phyloP scores from a whole-genome alignment of 2,329 filamentous ascomycete genomes.

The Fusarium buharicum region DNA sequence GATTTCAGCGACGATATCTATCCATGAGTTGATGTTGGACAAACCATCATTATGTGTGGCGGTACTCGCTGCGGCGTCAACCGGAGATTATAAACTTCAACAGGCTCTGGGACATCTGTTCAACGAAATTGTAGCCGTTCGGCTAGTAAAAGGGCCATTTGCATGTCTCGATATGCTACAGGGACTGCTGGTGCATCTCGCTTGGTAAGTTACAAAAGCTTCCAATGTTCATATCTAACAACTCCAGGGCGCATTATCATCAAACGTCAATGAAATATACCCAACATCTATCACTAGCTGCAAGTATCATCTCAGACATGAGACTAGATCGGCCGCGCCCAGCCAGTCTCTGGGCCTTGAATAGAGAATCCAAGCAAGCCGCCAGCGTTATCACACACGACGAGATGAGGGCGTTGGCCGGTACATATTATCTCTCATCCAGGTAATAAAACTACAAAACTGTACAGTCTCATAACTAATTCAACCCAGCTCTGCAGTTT shows the following conservation, averaged over 20 bases:
- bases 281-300: slow-evolving; percentile 47
- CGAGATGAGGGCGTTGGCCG: slow-evolving; percentile 47
- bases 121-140: slow-evolving; percentile 42
- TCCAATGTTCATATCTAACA: slow-evolving; percentile 13
- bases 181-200: slow-evolving; percentile 46
- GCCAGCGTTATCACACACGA: slow-evolving; percentile 39
- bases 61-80: slow-evolving; percentile 44
- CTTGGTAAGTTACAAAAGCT: slow-evolving; percentile 41
- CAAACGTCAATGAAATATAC: slow-evolving; percentile 44
- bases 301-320: slow-evolving; percentile 48
- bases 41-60: slow-evolving; percentile 46
- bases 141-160: slow-evolving; percentile 42
- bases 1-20: slow-evolving; percentile 26
- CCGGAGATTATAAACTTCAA: slow-evolving; percentile 40
- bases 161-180: slow-evolving; percentile 47
- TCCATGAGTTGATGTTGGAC: slow-evolving; percentile 36
- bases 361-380: slow-evolving; percentile 32
- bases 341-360: slow-evolving; percentile 45
- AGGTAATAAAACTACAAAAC: slow-evolving; percentile 31
- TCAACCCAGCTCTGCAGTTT: slow-evolving; percentile 28
- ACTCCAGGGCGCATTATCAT: slow-evolving; percentile 48
- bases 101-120: slow-evolving; percentile 43
- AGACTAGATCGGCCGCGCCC: slow-evolving; percentile 46
- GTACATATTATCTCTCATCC: slow-evolving; percentile 49
- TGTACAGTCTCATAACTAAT: background rate